phyloP scores from a whole-genome alignment of 2,329 filamentous ascomycete genomes.

The Cladobotryum mycophilum region DNA sequence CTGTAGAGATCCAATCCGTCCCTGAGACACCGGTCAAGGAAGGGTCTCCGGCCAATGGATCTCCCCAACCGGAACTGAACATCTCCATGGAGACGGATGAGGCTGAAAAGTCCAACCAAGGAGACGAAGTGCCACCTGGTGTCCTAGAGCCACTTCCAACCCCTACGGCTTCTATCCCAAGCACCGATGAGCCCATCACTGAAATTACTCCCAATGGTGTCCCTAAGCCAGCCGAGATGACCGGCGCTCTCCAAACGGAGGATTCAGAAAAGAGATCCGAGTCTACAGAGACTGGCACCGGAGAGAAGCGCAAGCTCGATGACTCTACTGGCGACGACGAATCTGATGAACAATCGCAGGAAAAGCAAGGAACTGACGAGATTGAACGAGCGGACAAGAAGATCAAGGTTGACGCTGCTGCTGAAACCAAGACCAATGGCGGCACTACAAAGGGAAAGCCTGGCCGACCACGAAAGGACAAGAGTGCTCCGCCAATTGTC shows the following conservation, averaged over 20 bases:
- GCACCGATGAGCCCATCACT: slow-evolving; percentile 14
- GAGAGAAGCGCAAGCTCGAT: slow-evolving; percentile 37
- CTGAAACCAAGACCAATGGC: slow-evolving; percentile 15
- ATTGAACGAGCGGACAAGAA: slow-evolving; percentile 33
- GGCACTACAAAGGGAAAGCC: slow-evolving; percentile 20
- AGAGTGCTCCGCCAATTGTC: slow-evolving; percentile 26
- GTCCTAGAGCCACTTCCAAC: slow-evolving; percentile 18
- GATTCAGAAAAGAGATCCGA: slow-evolving; percentile 4
- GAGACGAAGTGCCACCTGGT: slow-evolving; percentile 21
- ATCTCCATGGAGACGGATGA: slow-evolving; percentile 23
- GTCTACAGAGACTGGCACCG: slow-evolving; percentile 12
- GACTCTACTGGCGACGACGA: slow-evolving; percentile 18
- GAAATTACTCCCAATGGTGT: slow-evolving; percentile 10
- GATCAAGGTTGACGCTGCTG: slow-evolving; percentile 30
- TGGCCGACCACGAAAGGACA: slow-evolving; percentile 29
- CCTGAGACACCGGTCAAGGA: slow-evolving; percentile 31
- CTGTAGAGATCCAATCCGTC: slow-evolving; percentile 30
- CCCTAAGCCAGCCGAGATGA: slow-evolving; percentile 13
- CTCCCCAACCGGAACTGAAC: slow-evolving; percentile 29
- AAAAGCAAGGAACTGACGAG: slow-evolving; percentile 22
- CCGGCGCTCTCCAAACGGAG: slow-evolving; percentile 10
- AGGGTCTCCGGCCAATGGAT: slow-evolving; percentile 29
- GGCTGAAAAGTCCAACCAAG: slow-evolving; percentile 19
- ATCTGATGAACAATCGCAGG: not conserved
- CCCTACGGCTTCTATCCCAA: slow-evolving; percentile 16